Conservation (phyloP, 1,139 yeast species). For the Candida labiduridarum region DNA sequence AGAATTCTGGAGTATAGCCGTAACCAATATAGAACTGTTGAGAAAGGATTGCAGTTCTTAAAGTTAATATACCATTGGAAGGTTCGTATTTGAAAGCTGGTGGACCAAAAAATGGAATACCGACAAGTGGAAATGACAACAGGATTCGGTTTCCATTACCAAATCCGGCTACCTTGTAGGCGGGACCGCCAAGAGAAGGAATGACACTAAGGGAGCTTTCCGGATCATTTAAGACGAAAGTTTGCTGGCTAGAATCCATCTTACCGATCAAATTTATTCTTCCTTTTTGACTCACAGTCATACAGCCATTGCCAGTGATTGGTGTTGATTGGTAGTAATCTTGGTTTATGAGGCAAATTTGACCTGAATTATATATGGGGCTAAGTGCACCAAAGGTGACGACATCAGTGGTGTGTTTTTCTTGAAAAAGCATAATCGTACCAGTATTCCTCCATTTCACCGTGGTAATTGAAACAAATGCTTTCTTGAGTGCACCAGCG, state of each 20-base stretch:
- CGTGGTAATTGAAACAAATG: not conserved
- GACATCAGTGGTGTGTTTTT: not conserved
- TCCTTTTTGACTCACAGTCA: not conserved
- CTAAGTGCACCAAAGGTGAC: not conserved
- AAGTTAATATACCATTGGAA: not conserved
- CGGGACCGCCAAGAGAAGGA: not conserved
- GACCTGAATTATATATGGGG: not conserved
- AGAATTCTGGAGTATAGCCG: not conserved
- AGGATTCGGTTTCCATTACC: conserved; percentile 1
- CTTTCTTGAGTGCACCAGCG: not conserved
- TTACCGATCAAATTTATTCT: not conserved
- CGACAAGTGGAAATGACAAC: conserved; percentile 5
- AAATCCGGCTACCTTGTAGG: conserved; percentile 1
- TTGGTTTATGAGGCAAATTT: not conserved
- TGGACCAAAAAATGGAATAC: conserved; percentile 11
- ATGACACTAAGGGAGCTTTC: not conserved
- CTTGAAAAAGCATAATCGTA: not conserved
- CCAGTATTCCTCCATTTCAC: not conserved
- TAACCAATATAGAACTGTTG: not conserved
- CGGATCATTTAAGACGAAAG: not conserved
- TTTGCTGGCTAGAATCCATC: not conserved
- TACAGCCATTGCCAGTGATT: not conserved
- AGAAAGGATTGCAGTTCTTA: not conserved
- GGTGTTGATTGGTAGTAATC: not conserved
- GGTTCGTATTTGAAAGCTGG: conserved; percentile 5